Evolutionary conservation across 306 rosid genomes (phyloP), one percentile per base, ranked within the genome.

Genomic region (Inga laurina): DNA sequence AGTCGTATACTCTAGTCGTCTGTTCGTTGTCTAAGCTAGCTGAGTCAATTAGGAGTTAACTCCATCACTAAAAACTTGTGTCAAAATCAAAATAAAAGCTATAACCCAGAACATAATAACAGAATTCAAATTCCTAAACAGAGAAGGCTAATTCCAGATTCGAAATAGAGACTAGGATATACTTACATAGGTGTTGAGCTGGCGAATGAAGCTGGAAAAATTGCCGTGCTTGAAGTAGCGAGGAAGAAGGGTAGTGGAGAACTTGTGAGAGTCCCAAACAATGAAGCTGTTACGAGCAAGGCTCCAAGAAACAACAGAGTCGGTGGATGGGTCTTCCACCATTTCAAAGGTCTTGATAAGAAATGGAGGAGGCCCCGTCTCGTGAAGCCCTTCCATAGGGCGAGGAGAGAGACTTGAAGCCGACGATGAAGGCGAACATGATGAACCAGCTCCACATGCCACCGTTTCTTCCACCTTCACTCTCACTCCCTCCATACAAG

Each of bases 201-300:
- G 99, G 35, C 99, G 98, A 74, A 97, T 83, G 91, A 97, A 97
- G 87, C 99, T 97, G 21, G 99, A 97, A 91, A 97, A 97, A 74
- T 94, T 97, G 7, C 81, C 45, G 86, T 97, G 99, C 80, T 97
- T 97, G 85, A 97, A 97, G 91, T 91, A 91, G 6, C 97, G 95
- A 85, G 99, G 98, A 14, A 97, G 91, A 77, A 97, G 82, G 5
- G 85, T n/a, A 32, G 86, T 82, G 39, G 98, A 94, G 88, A 97
- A 92, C 57, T 81, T 82, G 68, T 85, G 83, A 74, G 92, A 90
- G 62, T 94, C 97, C 99, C 99, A 97, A 3, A 97, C 98, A 59
- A 97, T 46, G 90, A 97, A 97, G 80, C 99, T 97, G 81, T 97
- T 97, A 59, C 99, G 97, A 8, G 91, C 91, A 62, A 18, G 57